Conservation (phyloP, 2,329 filamentous ascomycete species). For the Atkinsonella hypoxylon region DNA sequence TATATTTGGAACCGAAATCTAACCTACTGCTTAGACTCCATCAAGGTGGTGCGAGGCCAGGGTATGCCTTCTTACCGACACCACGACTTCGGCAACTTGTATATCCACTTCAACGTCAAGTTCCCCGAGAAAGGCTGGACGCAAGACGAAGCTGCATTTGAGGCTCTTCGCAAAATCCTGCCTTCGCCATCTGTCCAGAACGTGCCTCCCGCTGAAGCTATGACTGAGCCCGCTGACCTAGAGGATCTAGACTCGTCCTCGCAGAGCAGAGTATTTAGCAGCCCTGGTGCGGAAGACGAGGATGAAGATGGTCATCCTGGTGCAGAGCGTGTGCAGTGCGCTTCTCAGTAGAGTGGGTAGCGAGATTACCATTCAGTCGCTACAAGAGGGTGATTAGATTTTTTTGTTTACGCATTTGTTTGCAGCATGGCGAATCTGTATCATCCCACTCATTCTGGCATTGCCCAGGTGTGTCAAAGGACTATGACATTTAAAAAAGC, state of each 20-base stretch:
- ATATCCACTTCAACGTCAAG: constrained; percentile 95
- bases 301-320: constrained; percentile 70
- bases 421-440: neutral
- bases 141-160: constrained; percentile 55
- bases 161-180: constrained; percentile 73
- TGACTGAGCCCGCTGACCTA: constrained; percentile 81
- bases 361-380: neutral
- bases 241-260: constrained; percentile 68
- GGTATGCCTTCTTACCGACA: constrained; percentile 96
- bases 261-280: constrained; percentile 56
- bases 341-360: constrained; percentile 58
- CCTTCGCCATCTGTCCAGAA: constrained; percentile 54
- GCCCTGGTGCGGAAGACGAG: constrained; percentile 51
- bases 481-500: constrained; percentile 8
- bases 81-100: constrained; percentile 91
- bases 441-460: neutral
- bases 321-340: constrained; percentile 74
- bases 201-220: constrained; percentile 66
- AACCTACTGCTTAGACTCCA: constrained; percentile 46
- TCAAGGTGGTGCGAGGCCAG: constrained; percentile 92
- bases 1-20: neutral
- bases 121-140: constrained; percentile 76
- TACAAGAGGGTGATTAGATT: neutral
- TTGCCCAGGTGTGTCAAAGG: neutral
- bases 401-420: neutral